Evolutionary conservation across 805 yeast species (phyloP).

Genomic region (Ogataea trehaloabstinens): DNA sequence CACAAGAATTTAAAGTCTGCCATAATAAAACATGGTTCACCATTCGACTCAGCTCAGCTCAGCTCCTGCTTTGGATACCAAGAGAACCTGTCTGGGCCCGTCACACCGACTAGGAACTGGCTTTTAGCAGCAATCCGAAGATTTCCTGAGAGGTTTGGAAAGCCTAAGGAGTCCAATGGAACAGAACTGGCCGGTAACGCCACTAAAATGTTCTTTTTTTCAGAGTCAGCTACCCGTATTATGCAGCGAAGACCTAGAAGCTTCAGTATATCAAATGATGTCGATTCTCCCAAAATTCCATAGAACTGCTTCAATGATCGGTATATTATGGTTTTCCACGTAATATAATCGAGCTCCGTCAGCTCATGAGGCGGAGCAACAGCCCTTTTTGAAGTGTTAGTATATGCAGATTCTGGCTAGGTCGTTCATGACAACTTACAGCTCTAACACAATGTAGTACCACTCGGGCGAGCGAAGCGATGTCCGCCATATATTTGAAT

Average conservation of each 20-base stretch:
- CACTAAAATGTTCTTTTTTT: constrained; percentile 16
- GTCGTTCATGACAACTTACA: too few relatives aligned
- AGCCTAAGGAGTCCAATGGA: constrained; percentile 11
- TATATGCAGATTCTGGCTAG: too few relatives aligned
- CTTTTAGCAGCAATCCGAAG: constrained; percentile 15
- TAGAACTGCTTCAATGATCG: constrained; percentile 20
- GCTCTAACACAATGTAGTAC: constrained; percentile 12
- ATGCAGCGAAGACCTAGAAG: constrained; percentile 9
- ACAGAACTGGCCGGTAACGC: constrained; percentile 17
- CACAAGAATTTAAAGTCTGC: constrained; percentile 1
- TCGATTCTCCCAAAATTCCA: constrained; percentile 29
- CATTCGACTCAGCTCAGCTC: not conserved
- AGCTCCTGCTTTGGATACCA: constrained; percentile 12
- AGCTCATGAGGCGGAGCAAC: too few relatives aligned
- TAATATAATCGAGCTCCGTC: constrained; percentile 13
- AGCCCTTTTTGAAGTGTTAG: too few relatives aligned
- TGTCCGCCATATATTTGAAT: too few relatives aligned
- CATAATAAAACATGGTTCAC: not conserved
- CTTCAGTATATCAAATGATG: constrained; percentile 25
- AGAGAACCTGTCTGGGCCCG: constrained; percentile 23
- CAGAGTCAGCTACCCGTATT: constrained; percentile 23
- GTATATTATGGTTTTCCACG: constrained; percentile 28
- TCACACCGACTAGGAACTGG: constrained; percentile 23
- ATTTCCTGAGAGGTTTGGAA: constrained; percentile 5
- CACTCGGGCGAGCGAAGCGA: constrained; percentile 14